phyloP scores from a whole-genome alignment of 2,329 filamentous ascomycete genomes.

The Apiospora saccharicola region DNA sequence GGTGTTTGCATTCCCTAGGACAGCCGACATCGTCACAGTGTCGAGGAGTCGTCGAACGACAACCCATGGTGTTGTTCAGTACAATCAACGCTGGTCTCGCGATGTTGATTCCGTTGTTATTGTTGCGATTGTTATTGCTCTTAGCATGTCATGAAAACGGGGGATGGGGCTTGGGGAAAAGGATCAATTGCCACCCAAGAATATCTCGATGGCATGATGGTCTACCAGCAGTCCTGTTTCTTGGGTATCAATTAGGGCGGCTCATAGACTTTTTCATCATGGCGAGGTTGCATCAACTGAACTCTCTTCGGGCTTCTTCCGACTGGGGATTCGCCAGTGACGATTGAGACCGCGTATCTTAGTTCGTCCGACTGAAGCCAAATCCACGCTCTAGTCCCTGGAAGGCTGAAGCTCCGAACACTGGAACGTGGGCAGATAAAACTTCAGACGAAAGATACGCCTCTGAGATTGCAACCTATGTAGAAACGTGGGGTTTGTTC shows the following conservation, averaged over 20 bases:
- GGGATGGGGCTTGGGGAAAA: background rate
- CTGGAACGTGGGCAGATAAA: background rate
- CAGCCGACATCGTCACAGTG: background rate
- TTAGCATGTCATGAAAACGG: background rate
- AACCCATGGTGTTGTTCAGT: background rate
- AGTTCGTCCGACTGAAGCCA: background rate
- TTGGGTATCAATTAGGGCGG: background rate
- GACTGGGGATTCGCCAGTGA: background rate
- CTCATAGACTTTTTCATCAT: background rate
- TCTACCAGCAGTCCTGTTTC: too few relatives aligned
- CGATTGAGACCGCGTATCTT: background rate
- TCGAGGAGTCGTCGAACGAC: background rate
- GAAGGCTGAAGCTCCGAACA: background rate
- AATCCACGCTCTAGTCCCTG: background rate
- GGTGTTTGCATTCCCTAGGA: background rate
- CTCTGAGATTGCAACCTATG: background rate
- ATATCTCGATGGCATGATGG: background rate
- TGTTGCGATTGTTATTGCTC: background rate
- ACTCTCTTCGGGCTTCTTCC: background rate
- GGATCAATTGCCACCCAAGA: background rate
- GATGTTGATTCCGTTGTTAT: background rate
- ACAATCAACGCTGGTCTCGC: background rate
- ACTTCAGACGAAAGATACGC: background rate
- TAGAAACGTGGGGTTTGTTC: background rate
- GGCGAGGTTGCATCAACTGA: background rate